phyloP scores from a whole-genome alignment of 1,284 basidiomycete species.

The Moesziomyces sp. region DNA sequence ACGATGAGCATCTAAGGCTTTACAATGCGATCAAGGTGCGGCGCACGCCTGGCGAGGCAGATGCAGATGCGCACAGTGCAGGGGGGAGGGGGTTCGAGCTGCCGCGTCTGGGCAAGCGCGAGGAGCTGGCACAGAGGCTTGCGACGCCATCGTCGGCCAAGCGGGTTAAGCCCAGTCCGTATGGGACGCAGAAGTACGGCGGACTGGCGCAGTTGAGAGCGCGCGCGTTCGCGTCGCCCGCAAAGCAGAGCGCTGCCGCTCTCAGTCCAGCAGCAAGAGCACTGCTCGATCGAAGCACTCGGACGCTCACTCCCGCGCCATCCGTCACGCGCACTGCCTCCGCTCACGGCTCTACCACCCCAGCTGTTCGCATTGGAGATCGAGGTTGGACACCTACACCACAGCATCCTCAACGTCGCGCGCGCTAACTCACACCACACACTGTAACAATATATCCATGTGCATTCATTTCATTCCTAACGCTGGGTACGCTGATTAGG shows the following conservation, averaged over 20 bases:
- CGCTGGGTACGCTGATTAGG: not conserved
- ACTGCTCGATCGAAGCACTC: constrained; percentile 33
- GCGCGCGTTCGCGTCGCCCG: constrained; percentile 13
- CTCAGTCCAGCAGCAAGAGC: constrained; percentile 35
- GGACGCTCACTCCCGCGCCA: not conserved
- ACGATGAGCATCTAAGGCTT: constrained; percentile 29
- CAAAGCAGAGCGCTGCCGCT: not conserved
- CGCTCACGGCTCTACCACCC: not conserved
- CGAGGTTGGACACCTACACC: constrained; percentile 37
- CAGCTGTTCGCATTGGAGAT: not conserved
- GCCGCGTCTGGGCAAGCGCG: constrained; percentile 9
- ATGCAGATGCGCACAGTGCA: not conserved
- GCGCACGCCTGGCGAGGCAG: not conserved
- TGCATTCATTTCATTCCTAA: no score
- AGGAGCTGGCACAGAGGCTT: constrained; percentile 23
- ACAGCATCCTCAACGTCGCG: constrained; percentile 2
- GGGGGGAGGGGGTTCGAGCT: constrained; percentile 17
- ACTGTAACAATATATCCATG: not conserved
- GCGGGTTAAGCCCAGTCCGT: constrained; percentile 14
- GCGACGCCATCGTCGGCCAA: not conserved
- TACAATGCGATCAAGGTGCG: constrained; percentile 26
- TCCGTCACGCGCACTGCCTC: not conserved
- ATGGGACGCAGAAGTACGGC: constrained; percentile 25
- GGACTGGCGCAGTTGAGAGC: constrained; percentile 7
- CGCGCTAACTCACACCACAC: not conserved